phyloP scores from a whole-genome alignment of 345 rosid species.

The Angophora floribunda region DNA sequence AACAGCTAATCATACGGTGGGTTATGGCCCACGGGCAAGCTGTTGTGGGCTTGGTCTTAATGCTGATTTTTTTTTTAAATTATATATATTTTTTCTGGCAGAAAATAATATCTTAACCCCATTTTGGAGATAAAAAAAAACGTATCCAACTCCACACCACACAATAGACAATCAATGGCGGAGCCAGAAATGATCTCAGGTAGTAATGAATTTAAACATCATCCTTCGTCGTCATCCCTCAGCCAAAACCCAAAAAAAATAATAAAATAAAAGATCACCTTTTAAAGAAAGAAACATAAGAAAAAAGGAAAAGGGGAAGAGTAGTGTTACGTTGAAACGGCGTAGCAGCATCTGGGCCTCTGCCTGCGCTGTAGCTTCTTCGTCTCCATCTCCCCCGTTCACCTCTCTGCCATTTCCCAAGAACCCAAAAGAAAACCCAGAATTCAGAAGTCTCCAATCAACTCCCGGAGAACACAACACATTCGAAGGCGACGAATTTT shows the following conservation, averaged over 20 bases:
- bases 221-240: background rate
- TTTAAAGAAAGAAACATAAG: background rate
- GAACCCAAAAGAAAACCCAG: background rate
- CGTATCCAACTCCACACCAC: background rate
- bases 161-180: background rate
- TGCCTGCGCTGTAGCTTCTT: slow-evolving; percentile 18
- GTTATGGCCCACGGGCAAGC: background rate
- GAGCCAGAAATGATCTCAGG: background rate
- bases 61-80: background rate
- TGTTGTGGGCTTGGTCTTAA: background rate
- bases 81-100: background rate
- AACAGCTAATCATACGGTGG: background rate
- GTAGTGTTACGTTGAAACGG: slow-evolving; percentile 23
- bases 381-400: slow-evolving; percentile 3
- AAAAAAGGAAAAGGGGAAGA: background rate
- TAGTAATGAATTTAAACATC: background rate
- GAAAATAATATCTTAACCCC: background rate
- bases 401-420: slow-evolving; percentile 18
- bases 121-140: background rate
- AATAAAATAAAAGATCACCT: background rate
- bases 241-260: background rate
- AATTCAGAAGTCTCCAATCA: background rate
- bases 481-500: background rate
- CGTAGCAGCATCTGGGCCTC: slow-evolving; percentile 34
- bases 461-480: background rate